These are phyloP conservation scores for Pholiota molesta DNA, from an alignment of 768 basidiomycete species.

Conservation along the genomic window DNA sequence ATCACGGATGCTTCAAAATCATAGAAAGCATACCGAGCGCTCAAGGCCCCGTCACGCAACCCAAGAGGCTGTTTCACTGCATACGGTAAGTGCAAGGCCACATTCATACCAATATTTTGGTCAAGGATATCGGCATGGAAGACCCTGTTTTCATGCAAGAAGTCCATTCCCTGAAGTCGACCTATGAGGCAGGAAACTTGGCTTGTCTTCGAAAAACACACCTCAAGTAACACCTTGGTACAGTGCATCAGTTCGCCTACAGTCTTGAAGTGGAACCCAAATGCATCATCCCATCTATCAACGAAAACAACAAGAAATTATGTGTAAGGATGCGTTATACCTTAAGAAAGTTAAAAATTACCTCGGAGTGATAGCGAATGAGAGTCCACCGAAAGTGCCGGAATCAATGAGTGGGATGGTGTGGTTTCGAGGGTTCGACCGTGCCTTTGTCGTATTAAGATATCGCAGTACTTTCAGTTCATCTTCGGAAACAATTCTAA, in stretches of 20 bases:
- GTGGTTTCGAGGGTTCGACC: conserved; percentile 22
- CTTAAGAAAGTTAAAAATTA: too few relatives aligned
- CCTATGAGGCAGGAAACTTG: background rate
- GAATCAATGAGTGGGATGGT: conserved; percentile 21
- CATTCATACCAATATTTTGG: conserved; percentile 19
- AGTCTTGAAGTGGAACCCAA: background rate
- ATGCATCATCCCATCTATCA: background rate
- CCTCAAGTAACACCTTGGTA: background rate
- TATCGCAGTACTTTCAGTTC: background rate
- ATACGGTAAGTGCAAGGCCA: background rate
- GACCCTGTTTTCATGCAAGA: conserved; percentile 19
- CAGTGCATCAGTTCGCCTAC: background rate
- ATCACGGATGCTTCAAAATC: too few relatives aligned
- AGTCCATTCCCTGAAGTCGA: background rate
- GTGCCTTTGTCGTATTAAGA: conserved; percentile 14
- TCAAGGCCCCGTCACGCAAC: too few relatives aligned
- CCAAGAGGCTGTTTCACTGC: background rate
- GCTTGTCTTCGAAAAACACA: background rate
- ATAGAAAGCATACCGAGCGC: too few relatives aligned
- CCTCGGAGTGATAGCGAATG: background rate
- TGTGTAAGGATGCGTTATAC: too few relatives aligned
- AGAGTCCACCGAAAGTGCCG: conserved; percentile 12
- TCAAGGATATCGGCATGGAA: conserved; percentile 16
- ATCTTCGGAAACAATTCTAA: background rate
- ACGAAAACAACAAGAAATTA: background rate